Evolutionary conservation across 2,329 filamentous ascomycete genomes (phyloP), one percentile per base, ranked within the genome.

Genomic region (Gliomastix tumulicola): DNA sequence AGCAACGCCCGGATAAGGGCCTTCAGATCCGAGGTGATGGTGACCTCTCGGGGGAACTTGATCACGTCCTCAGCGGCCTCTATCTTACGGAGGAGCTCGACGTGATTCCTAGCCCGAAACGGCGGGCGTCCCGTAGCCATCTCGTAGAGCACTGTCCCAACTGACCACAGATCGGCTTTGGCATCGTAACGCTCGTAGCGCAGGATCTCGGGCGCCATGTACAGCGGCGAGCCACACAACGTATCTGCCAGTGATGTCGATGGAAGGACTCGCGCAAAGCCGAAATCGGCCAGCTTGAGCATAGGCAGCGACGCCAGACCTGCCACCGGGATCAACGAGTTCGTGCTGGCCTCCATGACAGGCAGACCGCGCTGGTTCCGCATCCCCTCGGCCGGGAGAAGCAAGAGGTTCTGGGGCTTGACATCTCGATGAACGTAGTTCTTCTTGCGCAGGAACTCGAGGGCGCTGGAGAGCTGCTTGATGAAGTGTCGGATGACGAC

Each of bases 121-220:
- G 92, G 92, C 17, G 92, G 88, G 43, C 79, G 83, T 36, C 89
- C 90, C 7, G 82, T 86, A 42, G 92, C 79, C 89, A 98, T 95
- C 63, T 98, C 92, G 56, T 88, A 95, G 18, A 94, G 66, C 8
- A 98, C 92, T 15, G 92, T 95, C 35, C 92, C 92, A 22, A 96
- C 88, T 17, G 92, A 98, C 92, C 92, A 98, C 22, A 98, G 67
- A 64, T 98, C 92, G 32, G 89, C 90, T 60, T 94, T 94, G 44
- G 90, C 88, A 63, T 95, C 90, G 59, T 98, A 98, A 53, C 90
- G 90, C 59, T 98, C 89, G 52, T 97, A 98, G 41, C 89, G 82
- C 43, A 98, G 69, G 45, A 98, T 98, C 64, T 98, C 92, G 5
- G 92, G 92, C 1, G 92, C 92, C 92, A 98, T 98, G 65, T 98